Conservation (phyloP, 805 yeast species). For the Starmerella scarabaei region DNA sequence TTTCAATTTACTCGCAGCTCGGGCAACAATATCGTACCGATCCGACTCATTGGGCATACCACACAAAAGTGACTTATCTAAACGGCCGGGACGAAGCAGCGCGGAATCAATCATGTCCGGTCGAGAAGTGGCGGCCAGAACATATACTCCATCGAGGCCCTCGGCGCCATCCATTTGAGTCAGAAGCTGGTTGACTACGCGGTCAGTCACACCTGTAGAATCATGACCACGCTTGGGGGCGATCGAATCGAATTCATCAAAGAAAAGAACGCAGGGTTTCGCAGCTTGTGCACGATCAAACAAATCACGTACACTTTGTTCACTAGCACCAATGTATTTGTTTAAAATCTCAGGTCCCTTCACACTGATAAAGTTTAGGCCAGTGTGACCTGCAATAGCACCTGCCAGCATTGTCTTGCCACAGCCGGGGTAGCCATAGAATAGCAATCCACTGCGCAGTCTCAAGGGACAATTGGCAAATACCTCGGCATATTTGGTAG, state of each 20-base stretch:
- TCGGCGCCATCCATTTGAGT: constrained; percentile 99
- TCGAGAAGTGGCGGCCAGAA: constrained; percentile 88
- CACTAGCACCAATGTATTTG: constrained; percentile 94
- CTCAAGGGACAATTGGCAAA: constrained; percentile 78
- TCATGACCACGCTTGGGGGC: constrained; percentile 98
- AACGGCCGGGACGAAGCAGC: constrained; percentile 83
- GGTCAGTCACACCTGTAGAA: constrained; percentile 92
- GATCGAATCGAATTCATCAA: constrained; percentile 92
- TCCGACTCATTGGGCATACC: constrained; percentile 67
- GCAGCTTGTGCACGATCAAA: constrained; percentile 93
- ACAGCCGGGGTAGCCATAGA: constrained; percentile 96
- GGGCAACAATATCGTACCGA: constrained; percentile 53
- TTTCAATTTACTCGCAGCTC: constrained; percentile 46
- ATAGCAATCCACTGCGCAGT: constrained; percentile 73
- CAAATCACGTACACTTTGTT: constrained; percentile 82
- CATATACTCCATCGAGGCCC: constrained; percentile 92
- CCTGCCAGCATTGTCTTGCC: constrained; percentile 90
- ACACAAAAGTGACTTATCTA: constrained; percentile 84
- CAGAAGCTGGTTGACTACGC: constrained; percentile 91
- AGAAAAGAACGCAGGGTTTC: constrained; percentile 81
- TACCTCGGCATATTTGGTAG: constrained; percentile 91
- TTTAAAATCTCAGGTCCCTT: constrained; percentile 93
- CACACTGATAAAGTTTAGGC: constrained; percentile 79
- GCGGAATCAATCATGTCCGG: constrained; percentile 96
- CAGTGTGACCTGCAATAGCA: constrained; percentile 89